These are phyloP conservation scores for Cladorrhinum sp. DNA, from an alignment of 2,329 filamentous ascomycete genomes.

Conservation along the genomic window DNA sequence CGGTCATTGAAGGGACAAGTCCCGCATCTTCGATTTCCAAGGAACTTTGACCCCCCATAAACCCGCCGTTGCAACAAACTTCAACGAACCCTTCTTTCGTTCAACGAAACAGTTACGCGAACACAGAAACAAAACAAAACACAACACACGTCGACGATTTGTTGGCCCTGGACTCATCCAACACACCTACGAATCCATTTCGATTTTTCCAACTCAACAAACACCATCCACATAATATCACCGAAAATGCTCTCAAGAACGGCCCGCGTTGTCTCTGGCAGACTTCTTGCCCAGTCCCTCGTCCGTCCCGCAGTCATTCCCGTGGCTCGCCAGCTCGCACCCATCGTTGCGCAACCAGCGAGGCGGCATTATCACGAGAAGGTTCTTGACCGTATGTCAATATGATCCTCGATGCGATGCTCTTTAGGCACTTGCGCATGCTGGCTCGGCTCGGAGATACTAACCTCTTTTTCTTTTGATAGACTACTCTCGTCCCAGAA, in stretches of 20 bases:
- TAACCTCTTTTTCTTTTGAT: constrained; percentile 22
- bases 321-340: constrained; percentile 41
- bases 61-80: constrained; percentile 1
- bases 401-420: background rate
- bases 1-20: constrained; percentile 26
- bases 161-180: background rate
- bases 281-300: constrained; percentile 41
- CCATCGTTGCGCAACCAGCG: constrained; percentile 39
- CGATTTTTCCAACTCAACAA: background rate
- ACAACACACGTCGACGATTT: background rate
- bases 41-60: constrained; percentile 16
- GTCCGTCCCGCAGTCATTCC: constrained; percentile 37
- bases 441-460: constrained; percentile 1
- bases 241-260: constrained; percentile 47
- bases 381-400: constrained; percentile 64
- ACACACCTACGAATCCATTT: constrained; percentile 3
- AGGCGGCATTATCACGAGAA: constrained; percentile 53
- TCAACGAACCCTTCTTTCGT: constrained; percentile 7
- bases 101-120: background rate
- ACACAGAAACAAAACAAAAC: background rate
- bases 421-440: background rate
- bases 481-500: constrained; percentile 53
- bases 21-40: constrained; percentile 23
- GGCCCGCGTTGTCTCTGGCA: constrained; percentile 42
- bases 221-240: constrained; percentile 6